phyloP scores from a whole-genome alignment of 2,329 filamentous ascomycete genomes.

The Periglandula ipomoeae region DNA sequence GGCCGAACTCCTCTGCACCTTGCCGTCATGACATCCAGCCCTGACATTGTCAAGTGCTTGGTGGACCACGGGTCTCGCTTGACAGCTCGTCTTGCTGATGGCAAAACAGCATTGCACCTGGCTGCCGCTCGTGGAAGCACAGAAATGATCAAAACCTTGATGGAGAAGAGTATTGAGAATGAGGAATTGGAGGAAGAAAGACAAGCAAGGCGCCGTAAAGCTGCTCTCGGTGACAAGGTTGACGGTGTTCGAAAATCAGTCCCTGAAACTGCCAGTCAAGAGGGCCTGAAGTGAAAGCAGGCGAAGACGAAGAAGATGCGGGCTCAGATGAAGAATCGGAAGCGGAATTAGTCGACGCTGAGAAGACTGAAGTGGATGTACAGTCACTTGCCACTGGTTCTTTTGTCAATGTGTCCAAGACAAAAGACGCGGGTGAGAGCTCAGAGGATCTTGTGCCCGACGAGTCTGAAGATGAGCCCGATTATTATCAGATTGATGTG shows the following conservation, averaged over 20 bases:
- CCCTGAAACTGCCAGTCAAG: not conserved
- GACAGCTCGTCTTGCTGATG: slow-evolving; percentile 67
- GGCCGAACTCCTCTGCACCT: slow-evolving; percentile 73
- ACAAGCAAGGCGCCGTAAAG: slow-evolving; percentile 37
- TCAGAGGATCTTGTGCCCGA: slow-evolving; percentile 38
- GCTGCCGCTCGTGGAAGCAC: slow-evolving; percentile 60
- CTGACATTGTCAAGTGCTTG: slow-evolving; percentile 60
- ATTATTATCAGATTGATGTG: slow-evolving; percentile 71
- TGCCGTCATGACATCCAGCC: slow-evolving; percentile 58
- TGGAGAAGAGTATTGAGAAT: slow-evolving; percentile 66
- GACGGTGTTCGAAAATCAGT: slow-evolving; percentile 10
- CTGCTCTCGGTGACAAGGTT: slow-evolving; percentile 14
- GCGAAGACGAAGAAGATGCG: slow-evolving; percentile 12
- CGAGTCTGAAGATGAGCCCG: slow-evolving; percentile 55
- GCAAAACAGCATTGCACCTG: slow-evolving; percentile 73
- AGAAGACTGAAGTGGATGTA: slow-evolving; percentile 41
- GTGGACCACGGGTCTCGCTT: slow-evolving; percentile 65
- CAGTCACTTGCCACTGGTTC: slow-evolving; percentile 56
- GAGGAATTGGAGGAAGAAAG: slow-evolving; percentile 58
- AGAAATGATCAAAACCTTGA: slow-evolving; percentile 62
- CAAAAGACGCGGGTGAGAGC: slow-evolving; percentile 21
- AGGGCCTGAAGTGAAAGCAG: not conserved
- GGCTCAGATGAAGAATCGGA: slow-evolving; percentile 24
- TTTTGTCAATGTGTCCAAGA: slow-evolving; percentile 57
- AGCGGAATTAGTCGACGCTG: slow-evolving; percentile 35